phyloP scores from a whole-genome alignment of 305 asterid genomes.

The Ilex paraguariensis region DNA sequence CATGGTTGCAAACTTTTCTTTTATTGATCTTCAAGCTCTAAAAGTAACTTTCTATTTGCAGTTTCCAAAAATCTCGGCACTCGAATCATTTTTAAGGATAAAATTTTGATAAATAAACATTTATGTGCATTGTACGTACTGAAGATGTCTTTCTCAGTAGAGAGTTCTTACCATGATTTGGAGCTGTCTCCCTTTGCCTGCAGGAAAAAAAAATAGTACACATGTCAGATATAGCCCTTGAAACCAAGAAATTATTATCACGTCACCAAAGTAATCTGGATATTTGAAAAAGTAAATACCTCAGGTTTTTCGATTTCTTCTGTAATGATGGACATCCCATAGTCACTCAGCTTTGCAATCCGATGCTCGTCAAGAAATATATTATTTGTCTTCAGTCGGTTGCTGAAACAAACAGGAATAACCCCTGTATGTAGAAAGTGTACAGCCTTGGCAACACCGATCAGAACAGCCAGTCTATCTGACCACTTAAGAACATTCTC shows the following conservation, averaged over 20 bases:
- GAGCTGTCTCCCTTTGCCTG: slow-evolving; percentile 65
- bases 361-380: slow-evolving; percentile 78
- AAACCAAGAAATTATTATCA: not conserved
- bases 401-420: slow-evolving; percentile 65
- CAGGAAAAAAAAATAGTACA: slow-evolving; percentile 16
- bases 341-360: slow-evolving; percentile 86
- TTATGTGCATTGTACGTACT: not conserved
- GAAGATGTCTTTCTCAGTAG: not conserved
- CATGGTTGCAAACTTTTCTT: no score
- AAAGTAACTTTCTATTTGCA: no score
- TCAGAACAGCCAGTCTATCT: slow-evolving; percentile 76
- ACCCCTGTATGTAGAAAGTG: slow-evolving; percentile 93
- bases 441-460: slow-evolving; percentile 80
- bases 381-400: slow-evolving; percentile 66
- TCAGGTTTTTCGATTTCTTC: slow-evolving; percentile 60
- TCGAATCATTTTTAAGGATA: no score
- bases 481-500: slow-evolving; percentile 80
- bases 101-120: not conserved
- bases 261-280: slow-evolving; percentile 4
- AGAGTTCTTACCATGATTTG: slow-evolving; percentile 46
- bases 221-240: slow-evolving; percentile 18
- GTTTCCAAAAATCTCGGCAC: no score
- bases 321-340: slow-evolving; percentile 77
- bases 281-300: slow-evolving; percentile 28
- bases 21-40: no score